A percentile compares a stretch with the other conserved stretches of the same genome.
Evolutionary conservation across 495 filamentous ascomycete genomes (phyloP).

Genomic region (Chaetomidium leptoderma): DNA sequence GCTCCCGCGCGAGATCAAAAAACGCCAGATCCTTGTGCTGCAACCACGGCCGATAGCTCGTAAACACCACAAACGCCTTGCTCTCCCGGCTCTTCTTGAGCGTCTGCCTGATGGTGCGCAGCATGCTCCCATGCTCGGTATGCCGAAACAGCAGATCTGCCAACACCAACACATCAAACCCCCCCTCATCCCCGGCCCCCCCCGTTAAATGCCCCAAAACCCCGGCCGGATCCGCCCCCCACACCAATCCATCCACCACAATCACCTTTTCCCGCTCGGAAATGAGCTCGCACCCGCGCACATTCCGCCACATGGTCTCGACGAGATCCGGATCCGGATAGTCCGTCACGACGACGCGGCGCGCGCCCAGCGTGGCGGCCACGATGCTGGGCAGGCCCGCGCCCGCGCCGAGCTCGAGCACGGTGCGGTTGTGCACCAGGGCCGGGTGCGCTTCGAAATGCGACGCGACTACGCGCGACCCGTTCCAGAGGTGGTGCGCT

Average conservation of each 20-base stretch:
- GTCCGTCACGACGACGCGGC: constrained; percentile 73
- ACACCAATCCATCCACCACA: constrained; percentile 65
- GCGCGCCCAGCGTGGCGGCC: constrained; percentile 64
- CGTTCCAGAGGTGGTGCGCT: constrained; percentile 92
- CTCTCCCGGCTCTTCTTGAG: constrained; percentile 52
- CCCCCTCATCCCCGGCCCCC: constrained; percentile 13
- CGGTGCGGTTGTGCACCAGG: constrained; percentile 56
- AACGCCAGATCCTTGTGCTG: constrained; percentile 77
- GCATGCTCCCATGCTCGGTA: constrained; percentile 71
- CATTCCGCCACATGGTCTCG: constrained; percentile 68
- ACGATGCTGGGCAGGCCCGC: constrained; percentile 81
- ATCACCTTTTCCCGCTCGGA: constrained; percentile 26
- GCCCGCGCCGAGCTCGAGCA: constrained; percentile 88
- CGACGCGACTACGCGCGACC: constrained; percentile 64
- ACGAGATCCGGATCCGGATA: constrained; percentile 81
- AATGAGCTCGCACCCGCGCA: constrained; percentile 33
- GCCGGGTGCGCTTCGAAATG: constrained; percentile 66
- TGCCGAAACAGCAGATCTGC: constrained; percentile 89
- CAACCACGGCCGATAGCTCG: constrained; percentile 87
- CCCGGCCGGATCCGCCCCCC: constrained; percentile 58
- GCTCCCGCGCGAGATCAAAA: constrained; percentile 66
- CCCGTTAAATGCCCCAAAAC: constrained; percentile 49
- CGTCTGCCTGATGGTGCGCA: constrained; percentile 62
- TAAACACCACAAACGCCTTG: constrained; percentile 83
- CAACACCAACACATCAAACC: constrained; percentile 78